Percentiles rank a stretch among this genome's conserved stretches.
These are phyloP conservation scores for Stemphylium beticola DNA, from an alignment of 2,329 filamentous ascomycete species.

Conservation along the genomic window DNA sequence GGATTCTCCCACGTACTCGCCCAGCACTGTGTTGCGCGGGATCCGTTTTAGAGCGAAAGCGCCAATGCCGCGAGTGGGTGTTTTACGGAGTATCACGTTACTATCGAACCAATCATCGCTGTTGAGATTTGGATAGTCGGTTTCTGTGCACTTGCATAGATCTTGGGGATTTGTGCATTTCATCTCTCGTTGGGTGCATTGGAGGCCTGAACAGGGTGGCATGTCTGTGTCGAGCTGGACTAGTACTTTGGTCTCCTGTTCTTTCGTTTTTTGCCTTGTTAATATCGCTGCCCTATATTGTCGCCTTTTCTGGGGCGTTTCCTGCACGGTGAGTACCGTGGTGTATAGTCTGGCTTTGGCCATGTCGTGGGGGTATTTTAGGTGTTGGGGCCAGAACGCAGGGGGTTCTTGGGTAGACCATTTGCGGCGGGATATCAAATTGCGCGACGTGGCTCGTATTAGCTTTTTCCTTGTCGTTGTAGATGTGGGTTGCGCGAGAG, in stretches of 20 bases:
- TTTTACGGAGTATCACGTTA: neutral
- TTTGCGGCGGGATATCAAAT: neutral
- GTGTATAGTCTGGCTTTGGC: neutral
- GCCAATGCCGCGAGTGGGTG: neutral
- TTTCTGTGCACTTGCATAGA: neutral
- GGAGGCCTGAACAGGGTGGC: neutral
- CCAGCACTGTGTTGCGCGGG: neutral
- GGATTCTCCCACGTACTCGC: conserved; percentile 7
- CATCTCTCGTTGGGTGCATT: neutral
- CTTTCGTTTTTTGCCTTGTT: no score
- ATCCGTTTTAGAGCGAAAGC: neutral
- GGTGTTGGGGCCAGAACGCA: neutral
- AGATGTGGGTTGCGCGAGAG: neutral
- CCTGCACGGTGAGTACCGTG: no score
- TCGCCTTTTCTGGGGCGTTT: no score
- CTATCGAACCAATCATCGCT: neutral
- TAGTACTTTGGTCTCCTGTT: no score
- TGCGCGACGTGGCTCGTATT: neutral
- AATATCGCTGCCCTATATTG: no score
- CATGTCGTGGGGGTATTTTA: neutral
- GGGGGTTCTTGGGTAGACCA: neutral
- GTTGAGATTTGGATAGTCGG: neutral
- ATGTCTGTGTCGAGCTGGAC: no score
- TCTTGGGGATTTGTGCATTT: neutral
- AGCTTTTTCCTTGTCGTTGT: neutral